Conservation (phyloP, 495 filamentous ascomycete species). For the Podospora pseudoanserina region DNA sequence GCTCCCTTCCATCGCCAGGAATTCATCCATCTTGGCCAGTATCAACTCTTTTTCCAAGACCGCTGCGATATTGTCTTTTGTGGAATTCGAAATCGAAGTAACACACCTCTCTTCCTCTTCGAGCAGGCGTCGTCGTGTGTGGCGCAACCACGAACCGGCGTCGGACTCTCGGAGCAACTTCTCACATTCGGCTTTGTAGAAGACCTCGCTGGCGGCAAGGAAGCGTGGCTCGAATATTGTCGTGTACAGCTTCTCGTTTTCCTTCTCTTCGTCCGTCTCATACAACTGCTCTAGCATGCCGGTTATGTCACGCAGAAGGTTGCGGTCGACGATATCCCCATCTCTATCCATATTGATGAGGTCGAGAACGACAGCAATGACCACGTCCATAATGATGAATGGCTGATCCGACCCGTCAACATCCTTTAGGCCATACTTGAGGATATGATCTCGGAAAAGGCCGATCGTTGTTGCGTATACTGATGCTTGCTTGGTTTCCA, state of each 20-base stretch:
- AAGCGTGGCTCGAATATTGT: conserved; percentile 79
- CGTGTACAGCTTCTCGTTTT: conserved; percentile 76
- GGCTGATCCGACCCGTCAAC: conserved; percentile 30
- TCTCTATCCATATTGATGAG: conserved; percentile 89
- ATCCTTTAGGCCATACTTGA: conserved; percentile 49
- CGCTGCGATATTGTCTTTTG: conserved; percentile 66
- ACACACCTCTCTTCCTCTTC: conserved; percentile 81
- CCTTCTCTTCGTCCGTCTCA: conserved; percentile 69
- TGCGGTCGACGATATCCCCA: conserved; percentile 83
- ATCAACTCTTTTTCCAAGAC: conserved; percentile 83
- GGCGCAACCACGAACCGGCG: conserved; percentile 78
- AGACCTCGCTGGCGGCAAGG: conserved; percentile 61
- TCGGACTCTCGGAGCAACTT: conserved; percentile 71
- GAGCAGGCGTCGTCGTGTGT: conserved; percentile 63
- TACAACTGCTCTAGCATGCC: conserved; percentile 92
- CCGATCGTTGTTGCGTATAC: conserved; percentile 83
- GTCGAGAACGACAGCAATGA: conserved; percentile 80
- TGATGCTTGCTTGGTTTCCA: conserved; percentile 66
- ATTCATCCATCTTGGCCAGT: conserved; percentile 66
- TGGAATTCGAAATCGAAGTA: conserved; percentile 68
- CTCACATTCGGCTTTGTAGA: conserved; percentile 73
- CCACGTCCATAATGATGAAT: conserved; percentile 58
- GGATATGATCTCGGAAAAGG: conserved; percentile 78
- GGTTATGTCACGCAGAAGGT: conserved; percentile 74
- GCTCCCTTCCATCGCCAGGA: conserved; percentile 77